phyloP scores from a whole-genome alignment of 257 asterid genomes.

The Solanum sparsipilum region DNA sequence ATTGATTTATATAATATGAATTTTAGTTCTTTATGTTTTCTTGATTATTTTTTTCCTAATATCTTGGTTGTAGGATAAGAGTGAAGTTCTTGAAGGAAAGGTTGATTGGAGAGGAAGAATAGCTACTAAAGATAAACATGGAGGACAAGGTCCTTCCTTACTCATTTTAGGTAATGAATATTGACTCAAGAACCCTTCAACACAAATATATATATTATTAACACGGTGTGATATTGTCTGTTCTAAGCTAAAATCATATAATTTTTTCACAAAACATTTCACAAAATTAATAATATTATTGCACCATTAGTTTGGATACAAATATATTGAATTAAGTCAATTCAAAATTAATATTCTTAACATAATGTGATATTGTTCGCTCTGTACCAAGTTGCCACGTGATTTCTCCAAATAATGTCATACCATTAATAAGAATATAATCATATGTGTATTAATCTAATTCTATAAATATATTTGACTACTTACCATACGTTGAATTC shows the following conservation, averaged over 20 bases:
- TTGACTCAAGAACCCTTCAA: no score
- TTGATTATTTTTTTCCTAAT: neutral
- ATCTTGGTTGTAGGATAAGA: slow-evolving; percentile 27
- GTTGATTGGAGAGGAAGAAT: slow-evolving; percentile 70
- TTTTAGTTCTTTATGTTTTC: neutral
- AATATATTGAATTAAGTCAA: no score
- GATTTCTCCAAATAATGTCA: neutral
- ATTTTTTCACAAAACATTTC: neutral
- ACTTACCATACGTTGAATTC: neutral
- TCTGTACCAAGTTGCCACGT: neutral
- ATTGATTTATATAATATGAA: neutral
- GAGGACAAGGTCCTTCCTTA: slow-evolving; percentile 35
- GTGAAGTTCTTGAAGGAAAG: slow-evolving; percentile 43
- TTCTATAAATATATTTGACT: neutral
- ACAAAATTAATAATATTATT: neutral
- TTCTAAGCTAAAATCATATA: neutral
- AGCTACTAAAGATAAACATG: slow-evolving; percentile 43
- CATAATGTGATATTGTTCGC: neutral
- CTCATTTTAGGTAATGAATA: slow-evolving; percentile 34
- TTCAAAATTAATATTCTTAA: neutral
- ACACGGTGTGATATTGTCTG: neutral
- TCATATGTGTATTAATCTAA: neutral
- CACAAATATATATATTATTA: no score
- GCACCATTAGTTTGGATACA: neutral
- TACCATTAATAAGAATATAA: neutral